Base-by-base conservation (phyloP, 2,329 filamentous ascomycete genomes). In the Fusarium metavorans region DNA sequence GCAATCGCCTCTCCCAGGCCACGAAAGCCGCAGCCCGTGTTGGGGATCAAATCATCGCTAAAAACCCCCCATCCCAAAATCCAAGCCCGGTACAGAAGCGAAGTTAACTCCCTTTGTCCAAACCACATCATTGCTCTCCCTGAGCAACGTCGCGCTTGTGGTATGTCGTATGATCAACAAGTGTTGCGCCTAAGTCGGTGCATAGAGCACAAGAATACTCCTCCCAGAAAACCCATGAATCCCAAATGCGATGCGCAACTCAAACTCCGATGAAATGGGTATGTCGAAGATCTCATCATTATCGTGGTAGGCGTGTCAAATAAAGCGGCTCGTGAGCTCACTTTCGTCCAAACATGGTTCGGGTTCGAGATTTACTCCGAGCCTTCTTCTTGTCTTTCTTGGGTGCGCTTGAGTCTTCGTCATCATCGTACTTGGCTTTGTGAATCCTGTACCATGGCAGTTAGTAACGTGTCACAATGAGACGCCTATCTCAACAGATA, bases 381-480 rank as follows among this genome's bases (percentile, higher is more conserved):
- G 87, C 80, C 81, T 94, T 94, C 82, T 93, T 94, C 58, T 87
- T 81, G 45, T 82, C 88, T 72, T 86, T 86, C 74, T 84, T 87
- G 68, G 82, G 82, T 68, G 83, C 81, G 66, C 80, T 81, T 35
- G 83, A 80, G 61, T 83, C 86, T 41, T 92, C 90, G 30, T 94
- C 93, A 66, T 92, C 93, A 70, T 92, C 91, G 82, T 98, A 98
- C 81, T 98, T 98, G 67, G 95, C 86, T 83, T 98, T 98, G 87
- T 98, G 95, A 77, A 98, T 98, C 95, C 95, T 98, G 35, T 57
- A 52, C 64, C 18, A 43, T 60, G 20, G 30, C 11, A 48, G 57
- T 75, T 37, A 64, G 75, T 48, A 45, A 64, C 25, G 18, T 1
- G 2, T 23, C 30, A 20, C 16, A 30, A 11, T 18, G 13, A 7